Conservation (phyloP, 805 yeast genomes). For the Metschnikowia bowlesiae region DNA sequence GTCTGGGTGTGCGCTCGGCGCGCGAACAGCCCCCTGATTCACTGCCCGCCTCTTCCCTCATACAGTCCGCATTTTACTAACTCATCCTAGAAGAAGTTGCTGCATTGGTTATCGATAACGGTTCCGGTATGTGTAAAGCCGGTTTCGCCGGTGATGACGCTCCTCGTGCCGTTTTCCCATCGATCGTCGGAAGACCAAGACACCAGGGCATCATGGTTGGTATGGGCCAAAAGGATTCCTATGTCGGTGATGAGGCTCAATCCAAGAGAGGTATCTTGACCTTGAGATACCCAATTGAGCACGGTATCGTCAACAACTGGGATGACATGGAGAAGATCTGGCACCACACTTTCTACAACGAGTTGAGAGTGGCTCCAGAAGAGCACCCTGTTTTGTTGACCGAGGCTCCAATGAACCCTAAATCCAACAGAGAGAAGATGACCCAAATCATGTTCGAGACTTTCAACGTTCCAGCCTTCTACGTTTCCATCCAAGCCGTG, state of each 20-base stretch:
- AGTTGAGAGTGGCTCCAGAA: conserved; percentile 99
- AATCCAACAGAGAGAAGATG: conserved; percentile 99
- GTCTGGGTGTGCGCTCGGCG: conserved; percentile 2
- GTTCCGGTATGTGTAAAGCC: conserved; percentile 99
- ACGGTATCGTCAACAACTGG: conserved; percentile 99
- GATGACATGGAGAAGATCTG: conserved; percentile 99
- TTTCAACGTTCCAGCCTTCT: conserved; percentile 98
- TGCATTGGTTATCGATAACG: conserved; percentile 91
- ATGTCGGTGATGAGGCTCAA: conserved; percentile 99
- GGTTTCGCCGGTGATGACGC: conserved; percentile 99
- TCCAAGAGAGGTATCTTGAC: conserved; percentile 99
- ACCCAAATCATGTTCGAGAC: conserved; percentile 99
- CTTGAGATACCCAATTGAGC: conserved; percentile 98
- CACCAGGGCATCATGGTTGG: conserved; percentile 99
- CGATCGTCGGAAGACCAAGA: conserved; percentile 99
- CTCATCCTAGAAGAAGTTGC: conserved; percentile 43
- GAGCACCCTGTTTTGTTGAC: conserved; percentile 99
- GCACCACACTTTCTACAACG: conserved; percentile 99
- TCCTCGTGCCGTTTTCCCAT: conserved; percentile 99
- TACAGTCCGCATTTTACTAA: conserved; percentile 12
- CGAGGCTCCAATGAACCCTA: conserved; percentile 99
- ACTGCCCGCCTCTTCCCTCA: not conserved
- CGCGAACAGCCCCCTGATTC: conserved; percentile 1
- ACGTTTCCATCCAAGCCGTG: conserved; percentile 98
- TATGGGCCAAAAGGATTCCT: conserved; percentile 99